Evolutionary conservation across 2,329 filamentous ascomycete species (phyloP).

Genomic region (Ciborinia camelliae): DNA sequence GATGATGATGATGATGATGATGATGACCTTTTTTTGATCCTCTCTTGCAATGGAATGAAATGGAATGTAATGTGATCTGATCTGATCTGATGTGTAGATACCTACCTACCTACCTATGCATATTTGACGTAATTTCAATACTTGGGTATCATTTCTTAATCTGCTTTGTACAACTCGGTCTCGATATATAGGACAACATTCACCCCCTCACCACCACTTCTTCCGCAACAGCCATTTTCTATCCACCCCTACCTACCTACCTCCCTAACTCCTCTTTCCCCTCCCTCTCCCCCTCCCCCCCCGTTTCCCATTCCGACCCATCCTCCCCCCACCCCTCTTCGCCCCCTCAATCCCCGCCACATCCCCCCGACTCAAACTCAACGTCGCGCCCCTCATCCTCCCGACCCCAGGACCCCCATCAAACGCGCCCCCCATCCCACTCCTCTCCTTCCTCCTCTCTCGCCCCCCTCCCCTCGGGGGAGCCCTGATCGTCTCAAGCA

Average conservation of each 20-base stretch:
- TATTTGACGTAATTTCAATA: background rate
- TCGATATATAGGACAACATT: background rate
- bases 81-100: background rate
- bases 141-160: slow-evolving; percentile 13
- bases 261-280: slow-evolving; percentile 2
- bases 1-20: too few relatives aligned
- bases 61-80: background rate
- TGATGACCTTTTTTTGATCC: too few relatives aligned
- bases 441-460: slow-evolving; percentile 43
- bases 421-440: slow-evolving; percentile 50
- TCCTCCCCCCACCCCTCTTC: slow-evolving; percentile 39
- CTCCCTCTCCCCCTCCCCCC: slow-evolving; percentile 15
- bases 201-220: background rate
- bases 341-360: slow-evolving; percentile 65
- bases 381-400: slow-evolving; percentile 68
- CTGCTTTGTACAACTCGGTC: background rate
- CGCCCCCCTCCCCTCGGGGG: slow-evolving; percentile 52
- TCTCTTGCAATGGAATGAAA: too few relatives aligned
- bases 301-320: slow-evolving; percentile 33
- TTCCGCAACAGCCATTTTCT: background rate
- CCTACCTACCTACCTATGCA: too few relatives aligned
- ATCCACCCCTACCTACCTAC: background rate
- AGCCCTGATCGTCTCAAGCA: slow-evolving; percentile 79
- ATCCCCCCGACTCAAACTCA: slow-evolving; percentile 76
- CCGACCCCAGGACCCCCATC: slow-evolving; percentile 79